Percentiles rank a stretch among this genome's conserved stretches.
Conservation (phyloP, 495 filamentous ascomycete species). For the Aspergillus ellipticus region DNA sequence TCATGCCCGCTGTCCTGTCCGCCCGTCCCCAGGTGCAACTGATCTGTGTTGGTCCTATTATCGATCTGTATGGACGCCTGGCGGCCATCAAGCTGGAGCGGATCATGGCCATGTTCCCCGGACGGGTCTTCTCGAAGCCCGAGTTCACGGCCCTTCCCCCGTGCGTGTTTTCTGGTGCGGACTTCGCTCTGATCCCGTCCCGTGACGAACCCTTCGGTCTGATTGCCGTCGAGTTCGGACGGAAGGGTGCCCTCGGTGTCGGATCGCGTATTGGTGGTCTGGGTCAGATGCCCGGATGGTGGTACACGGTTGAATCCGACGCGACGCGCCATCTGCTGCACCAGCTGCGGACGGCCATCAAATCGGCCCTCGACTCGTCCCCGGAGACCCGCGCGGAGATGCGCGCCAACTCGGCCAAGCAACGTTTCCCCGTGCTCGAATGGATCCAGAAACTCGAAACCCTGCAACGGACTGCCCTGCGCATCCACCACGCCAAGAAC, state of each 20-base stretch:
- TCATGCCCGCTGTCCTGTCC: slow-evolving; percentile 61
- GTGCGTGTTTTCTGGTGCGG: slow-evolving; percentile 68
- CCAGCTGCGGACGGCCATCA: slow-evolving; percentile 60
- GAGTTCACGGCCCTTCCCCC: slow-evolving; percentile 67
- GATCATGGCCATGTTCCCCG: slow-evolving; percentile 62
- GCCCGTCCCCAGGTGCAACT: slow-evolving; percentile 59
- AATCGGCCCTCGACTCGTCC: slow-evolving; percentile 55
- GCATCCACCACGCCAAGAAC: slow-evolving; percentile 20
- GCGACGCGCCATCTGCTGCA: slow-evolving; percentile 50
- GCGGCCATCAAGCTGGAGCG: slow-evolving; percentile 63
- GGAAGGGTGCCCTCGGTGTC: slow-evolving; percentile 68
- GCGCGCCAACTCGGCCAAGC: slow-evolving; percentile 62
- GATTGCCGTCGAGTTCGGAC: slow-evolving; percentile 69
- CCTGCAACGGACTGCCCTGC: slow-evolving; percentile 43
- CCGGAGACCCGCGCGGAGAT: slow-evolving; percentile 50
- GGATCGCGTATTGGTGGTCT: slow-evolving; percentile 57
- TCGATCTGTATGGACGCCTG: slow-evolving; percentile 67
- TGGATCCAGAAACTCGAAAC: slow-evolving; percentile 53
- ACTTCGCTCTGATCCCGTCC: slow-evolving; percentile 69
- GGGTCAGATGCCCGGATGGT: slow-evolving; percentile 70
- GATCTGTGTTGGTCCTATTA: slow-evolving; percentile 61
- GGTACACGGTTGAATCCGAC: slow-evolving; percentile 53
- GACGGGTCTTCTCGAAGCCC: slow-evolving; percentile 64
- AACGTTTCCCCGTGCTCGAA: slow-evolving; percentile 62
- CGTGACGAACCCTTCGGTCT: slow-evolving; percentile 70